phyloP scores from a whole-genome alignment of 2,329 filamentous ascomycete species.

The Ophiostoma triangulosporum region DNA sequence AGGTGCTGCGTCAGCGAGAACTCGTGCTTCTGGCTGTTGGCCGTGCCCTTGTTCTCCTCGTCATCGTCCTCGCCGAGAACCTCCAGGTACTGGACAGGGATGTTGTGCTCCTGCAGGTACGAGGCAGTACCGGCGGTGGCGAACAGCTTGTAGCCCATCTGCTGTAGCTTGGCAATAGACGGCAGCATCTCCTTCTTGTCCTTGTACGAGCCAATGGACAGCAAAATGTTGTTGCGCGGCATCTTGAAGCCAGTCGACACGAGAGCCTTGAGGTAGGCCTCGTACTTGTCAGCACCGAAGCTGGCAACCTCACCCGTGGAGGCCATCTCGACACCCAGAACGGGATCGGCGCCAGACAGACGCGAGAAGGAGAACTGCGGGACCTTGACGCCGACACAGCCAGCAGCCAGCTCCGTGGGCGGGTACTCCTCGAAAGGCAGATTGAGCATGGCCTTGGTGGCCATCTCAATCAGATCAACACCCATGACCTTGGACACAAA shows the following conservation, averaged over 20 bases:
- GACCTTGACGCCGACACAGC: constrained; percentile 93
- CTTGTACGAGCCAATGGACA: constrained; percentile 95
- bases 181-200: constrained; percentile 97
- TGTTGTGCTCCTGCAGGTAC: constrained; percentile 84
- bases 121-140: constrained; percentile 94
- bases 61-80: constrained; percentile 65
- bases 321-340: constrained; percentile 97
- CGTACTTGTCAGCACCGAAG: constrained; percentile 91
- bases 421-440: constrained; percentile 75
- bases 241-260: constrained; percentile 94
- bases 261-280: constrained; percentile 92
- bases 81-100: constrained; percentile 88
- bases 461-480: constrained; percentile 95
- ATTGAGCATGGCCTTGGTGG: constrained; percentile 89
- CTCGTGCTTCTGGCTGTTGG: constrained; percentile 73
- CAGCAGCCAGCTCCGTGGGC: constrained; percentile 55
- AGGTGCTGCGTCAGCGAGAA: constrained; percentile 95
- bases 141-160: constrained; percentile 89
- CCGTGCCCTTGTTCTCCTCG: constrained; percentile 43
- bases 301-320: constrained; percentile 96
- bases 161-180: constrained; percentile 76
- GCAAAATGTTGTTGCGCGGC: constrained; percentile 84
- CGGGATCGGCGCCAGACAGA: constrained; percentile 87
- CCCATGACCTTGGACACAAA: constrained; percentile 99
- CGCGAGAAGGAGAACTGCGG: constrained; percentile 98